phyloP scores from a whole-genome alignment of 2,329 filamentous ascomycete species.

The Colletotrichum magnum region DNA sequence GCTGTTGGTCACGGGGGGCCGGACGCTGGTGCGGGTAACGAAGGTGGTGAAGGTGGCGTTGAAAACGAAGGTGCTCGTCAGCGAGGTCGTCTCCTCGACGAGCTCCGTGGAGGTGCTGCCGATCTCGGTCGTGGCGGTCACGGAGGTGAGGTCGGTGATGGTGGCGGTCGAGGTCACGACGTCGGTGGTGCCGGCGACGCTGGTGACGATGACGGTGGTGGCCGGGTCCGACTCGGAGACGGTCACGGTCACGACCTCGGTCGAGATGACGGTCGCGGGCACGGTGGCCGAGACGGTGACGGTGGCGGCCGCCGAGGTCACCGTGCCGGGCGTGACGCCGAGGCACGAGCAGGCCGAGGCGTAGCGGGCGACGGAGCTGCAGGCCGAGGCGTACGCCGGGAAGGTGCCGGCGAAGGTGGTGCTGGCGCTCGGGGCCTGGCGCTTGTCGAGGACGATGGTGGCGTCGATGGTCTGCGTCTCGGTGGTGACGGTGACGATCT shows the following conservation, averaged over 20 bases:
- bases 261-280: constrained; percentile 36
- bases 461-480: constrained; percentile 37
- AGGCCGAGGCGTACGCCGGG: constrained; percentile 45
- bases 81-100: constrained; percentile 33
- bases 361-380: constrained; percentile 42
- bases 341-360: constrained; percentile 46
- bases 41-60: constrained; percentile 39
- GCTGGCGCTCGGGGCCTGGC: constrained; percentile 21
- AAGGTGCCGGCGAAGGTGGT: constrained; percentile 28
- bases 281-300: constrained; percentile 35
- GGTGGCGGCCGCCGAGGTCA: constrained; percentile 35
- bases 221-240: constrained; percentile 23
- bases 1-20: constrained; percentile 17
- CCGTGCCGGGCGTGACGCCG: constrained; percentile 42
- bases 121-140: constrained; percentile 30
- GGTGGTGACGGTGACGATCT: constrained; percentile 36
- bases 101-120: constrained; percentile 34
- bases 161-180: constrained; percentile 22
- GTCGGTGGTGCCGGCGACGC: constrained; percentile 8
- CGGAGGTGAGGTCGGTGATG: background rate
- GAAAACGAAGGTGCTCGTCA: constrained; percentile 29
- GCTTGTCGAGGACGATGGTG: constrained; percentile 29
- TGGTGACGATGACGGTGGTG: constrained; percentile 20
- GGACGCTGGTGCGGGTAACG: constrained; percentile 33
- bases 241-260: constrained; percentile 36